Percentiles rank a stretch among this genome's conserved stretches.
phyloP scores from a whole-genome alignment of 2,329 filamentous ascomycete species.

The Fusarium drepaniforme region DNA sequence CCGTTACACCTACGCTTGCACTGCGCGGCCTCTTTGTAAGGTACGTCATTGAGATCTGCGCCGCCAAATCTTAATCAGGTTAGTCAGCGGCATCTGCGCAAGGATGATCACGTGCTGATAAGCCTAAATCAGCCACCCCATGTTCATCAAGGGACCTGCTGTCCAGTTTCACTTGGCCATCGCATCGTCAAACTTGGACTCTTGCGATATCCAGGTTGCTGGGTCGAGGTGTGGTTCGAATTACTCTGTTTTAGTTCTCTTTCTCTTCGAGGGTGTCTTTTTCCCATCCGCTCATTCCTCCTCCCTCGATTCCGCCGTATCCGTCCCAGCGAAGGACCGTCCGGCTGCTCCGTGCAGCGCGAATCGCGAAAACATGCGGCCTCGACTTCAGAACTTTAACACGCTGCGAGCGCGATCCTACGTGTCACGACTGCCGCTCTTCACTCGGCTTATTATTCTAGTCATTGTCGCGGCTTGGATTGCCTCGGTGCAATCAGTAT shows the following conservation, averaged over 20 bases:
- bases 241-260: neutral
- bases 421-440: conserved; percentile 85
- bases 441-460: conserved; percentile 79
- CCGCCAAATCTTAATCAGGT: neutral
- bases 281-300: neutral
- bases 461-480: conserved; percentile 75
- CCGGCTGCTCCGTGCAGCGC: conserved; percentile 42
- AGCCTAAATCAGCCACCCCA: conserved; percentile 19
- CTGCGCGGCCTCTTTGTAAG: neutral
- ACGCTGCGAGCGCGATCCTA: conserved; percentile 83
- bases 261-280: neutral
- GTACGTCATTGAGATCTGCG: neutral
- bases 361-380: conserved; percentile 46
- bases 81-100: neutral
- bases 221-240: conserved; percentile 26
- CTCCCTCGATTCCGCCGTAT: neutral
- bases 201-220: conserved; percentile 27
- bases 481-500: conserved; percentile 75
- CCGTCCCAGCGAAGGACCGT: conserved; percentile 19
- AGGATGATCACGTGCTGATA: conserved; percentile 41
- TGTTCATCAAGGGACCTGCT: conserved; percentile 27
- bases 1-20: neutral
- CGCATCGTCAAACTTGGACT: conserved; percentile 14
- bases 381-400: conserved; percentile 67
- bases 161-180: conserved; percentile 38